Evolutionary conservation across 257 asterid species (phyloP).

Genomic region (Petrea volubilis): DNA sequence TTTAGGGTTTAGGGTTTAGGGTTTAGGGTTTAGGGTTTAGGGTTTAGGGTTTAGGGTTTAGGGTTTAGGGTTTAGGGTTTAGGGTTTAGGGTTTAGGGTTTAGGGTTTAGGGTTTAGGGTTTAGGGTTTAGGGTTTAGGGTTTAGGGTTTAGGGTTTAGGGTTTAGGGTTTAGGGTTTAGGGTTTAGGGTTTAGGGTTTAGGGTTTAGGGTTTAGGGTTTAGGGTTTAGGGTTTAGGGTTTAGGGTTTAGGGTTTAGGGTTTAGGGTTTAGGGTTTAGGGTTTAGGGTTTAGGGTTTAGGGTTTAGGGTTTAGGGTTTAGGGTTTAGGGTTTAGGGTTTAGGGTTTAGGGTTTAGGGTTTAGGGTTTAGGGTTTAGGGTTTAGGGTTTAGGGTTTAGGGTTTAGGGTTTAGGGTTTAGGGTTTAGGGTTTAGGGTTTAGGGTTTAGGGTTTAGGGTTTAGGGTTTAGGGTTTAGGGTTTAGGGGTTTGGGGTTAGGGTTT

Average conservation of each 20-base stretch:
- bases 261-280: neutral
- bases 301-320: neutral
- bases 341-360: neutral
- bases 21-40: constrained; percentile 5
- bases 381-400: neutral
- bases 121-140: neutral
- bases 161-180: neutral
- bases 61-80: neutral
- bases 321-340: neutral
- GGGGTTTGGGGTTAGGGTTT: constrained; percentile 7
- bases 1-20: neutral
- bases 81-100: neutral
- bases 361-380: neutral
- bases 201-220: neutral
- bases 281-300: neutral
- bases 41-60: constrained; percentile 5
- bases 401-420: constrained; percentile 11
- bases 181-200: neutral
- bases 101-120: neutral
- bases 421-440: constrained; percentile 10
- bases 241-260: neutral
- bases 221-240: neutral
- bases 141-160: neutral
- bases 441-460: constrained; percentile 3
- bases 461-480: constrained; percentile 9